Percentiles rank a stretch among this genome's conserved stretches.
Evolutionary conservation across 2,329 filamentous ascomycete species (phyloP).

Genomic region (Cladophialophora chaetospira): DNA sequence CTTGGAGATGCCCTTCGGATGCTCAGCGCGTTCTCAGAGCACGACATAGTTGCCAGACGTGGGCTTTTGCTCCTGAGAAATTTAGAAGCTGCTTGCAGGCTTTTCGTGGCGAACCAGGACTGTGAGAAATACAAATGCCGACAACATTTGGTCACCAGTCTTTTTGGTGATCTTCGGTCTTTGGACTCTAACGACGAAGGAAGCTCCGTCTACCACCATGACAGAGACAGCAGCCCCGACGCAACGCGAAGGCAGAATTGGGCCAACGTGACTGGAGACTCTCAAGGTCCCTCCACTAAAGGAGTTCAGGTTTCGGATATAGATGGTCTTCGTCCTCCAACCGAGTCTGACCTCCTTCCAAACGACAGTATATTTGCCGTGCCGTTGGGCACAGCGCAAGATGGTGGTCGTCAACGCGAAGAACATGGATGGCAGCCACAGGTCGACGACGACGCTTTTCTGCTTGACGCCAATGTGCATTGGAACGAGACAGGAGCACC

Average conservation of each 20-base stretch:
- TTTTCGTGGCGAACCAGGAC: background rate
- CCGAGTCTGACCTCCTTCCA: background rate
- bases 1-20: background rate
- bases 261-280: background rate
- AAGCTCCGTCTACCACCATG: background rate
- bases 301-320: background rate
- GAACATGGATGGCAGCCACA: background rate
- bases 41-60: background rate
- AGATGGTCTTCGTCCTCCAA: background rate
- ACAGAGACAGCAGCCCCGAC: background rate
- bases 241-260: background rate
- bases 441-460: background rate
- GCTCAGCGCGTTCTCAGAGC: background rate
- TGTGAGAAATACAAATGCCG: background rate
- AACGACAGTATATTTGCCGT: too few relatives aligned
- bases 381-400: background rate
- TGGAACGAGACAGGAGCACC: background rate
- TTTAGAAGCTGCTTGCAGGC: background rate
- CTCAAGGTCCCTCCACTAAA: background rate
- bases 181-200: background rate
- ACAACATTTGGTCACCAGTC: background rate
- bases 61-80: background rate
- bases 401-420: background rate
- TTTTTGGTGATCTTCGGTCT: background rate
- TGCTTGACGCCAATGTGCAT: background rate